Base-by-base conservation (phyloP, 2,329 filamentous ascomycete genomes). In the Fusarium abutilonis region DNA sequence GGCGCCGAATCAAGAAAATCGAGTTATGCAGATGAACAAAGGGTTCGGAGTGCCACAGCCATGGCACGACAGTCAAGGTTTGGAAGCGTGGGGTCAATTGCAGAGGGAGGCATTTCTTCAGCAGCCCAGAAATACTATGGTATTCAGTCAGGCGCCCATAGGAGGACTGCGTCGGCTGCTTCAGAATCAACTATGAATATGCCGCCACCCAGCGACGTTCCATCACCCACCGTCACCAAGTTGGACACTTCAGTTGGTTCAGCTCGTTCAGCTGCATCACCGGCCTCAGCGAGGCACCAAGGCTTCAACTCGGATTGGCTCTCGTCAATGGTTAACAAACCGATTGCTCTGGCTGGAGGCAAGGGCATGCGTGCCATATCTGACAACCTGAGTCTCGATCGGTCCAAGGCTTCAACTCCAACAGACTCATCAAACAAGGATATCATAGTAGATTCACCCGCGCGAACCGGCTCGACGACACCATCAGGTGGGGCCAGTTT, bases 351-450 rank as follows among this genome's bases (percentile, higher is more conserved):
- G 61, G 73, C 77, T 28, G 83, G 82, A 55, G 82, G 83, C 19
- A 85, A 88, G 40, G 91, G 92, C n/a, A 82, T 96, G 53, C 84
- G 94, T 63, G 89, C 92, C 13, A 92, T 93, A 50, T 97, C 94
- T 4, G 94, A 97, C 72, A 86, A 83, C n/a, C 80, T 87, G 11
- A 80, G 82, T 8, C 80, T 82, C 35, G 84, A 86, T 44, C 82
- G 83, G 44, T 78, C 78, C 34, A 86, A 85, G 67, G 70, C 82
- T 34, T 74, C 76, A 2, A 81, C 83, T 1, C 79, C 83, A 4
- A 65, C 68, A 2, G 83, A 87, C 39, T 78, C 80, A 2, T 77
- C 81, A 6, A 69, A 56, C 48, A 71, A 70, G 39, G 69, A 71
- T 23, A 61, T 63, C 21, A 54, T 68, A 9, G 67, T 72, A 2